Conservation (phyloP, 169 alveolate species). For the Hammondia hammondi region DNA sequence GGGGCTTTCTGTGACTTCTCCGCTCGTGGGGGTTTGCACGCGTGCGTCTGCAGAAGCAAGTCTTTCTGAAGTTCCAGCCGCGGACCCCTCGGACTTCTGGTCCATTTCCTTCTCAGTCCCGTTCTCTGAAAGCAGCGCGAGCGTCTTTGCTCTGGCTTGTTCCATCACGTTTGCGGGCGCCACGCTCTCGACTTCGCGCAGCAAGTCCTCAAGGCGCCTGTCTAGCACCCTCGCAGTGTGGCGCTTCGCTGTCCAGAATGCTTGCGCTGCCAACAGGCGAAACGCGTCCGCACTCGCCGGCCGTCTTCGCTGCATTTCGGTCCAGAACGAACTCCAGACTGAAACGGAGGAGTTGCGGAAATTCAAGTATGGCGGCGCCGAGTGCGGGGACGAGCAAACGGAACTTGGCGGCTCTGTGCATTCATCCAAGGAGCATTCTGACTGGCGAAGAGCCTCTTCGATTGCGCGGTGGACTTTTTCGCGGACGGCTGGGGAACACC, state of each 20-base stretch:
- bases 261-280: neutral
- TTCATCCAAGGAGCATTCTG: neutral
- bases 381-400: neutral
- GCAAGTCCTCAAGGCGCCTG: neutral
- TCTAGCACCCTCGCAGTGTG: neutral
- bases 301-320: neutral
- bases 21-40: neutral
- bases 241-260: neutral
- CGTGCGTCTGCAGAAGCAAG: too few relatives aligned
- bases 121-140: neutral
- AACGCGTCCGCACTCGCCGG: neutral
- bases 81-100: neutral
- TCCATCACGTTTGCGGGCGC: neutral
- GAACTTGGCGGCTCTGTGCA: neutral
- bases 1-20: neutral
- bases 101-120: neutral
- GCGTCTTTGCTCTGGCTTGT: neutral
- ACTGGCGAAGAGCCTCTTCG: neutral
- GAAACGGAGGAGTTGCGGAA: neutral
- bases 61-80: too few relatives aligned
- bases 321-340: neutral
- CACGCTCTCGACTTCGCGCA: constrained; percentile 1
- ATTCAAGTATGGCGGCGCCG: neutral
- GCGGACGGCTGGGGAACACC: constrained; percentile 3
- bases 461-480: neutral